These are phyloP conservation scores for Gorgonomyces haynaldii DNA, from an alignment of 192 early-diverging fungal genomes.

Conservation along the genomic window DNA sequence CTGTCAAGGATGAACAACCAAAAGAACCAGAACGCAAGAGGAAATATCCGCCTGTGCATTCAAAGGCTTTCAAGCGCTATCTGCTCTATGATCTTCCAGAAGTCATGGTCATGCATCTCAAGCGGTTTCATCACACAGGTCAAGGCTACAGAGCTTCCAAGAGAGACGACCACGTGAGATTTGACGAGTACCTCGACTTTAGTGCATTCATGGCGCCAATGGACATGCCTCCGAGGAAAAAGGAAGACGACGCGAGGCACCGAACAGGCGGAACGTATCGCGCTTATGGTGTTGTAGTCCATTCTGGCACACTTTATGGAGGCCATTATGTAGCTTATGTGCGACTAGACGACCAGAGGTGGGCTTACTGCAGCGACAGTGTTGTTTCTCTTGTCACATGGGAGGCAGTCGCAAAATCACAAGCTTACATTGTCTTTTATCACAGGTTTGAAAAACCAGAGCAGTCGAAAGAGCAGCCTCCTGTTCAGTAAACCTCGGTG, in stretches of 20 bases:
- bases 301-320: constrained; percentile 26
- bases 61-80: constrained; percentile 30
- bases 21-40: too few species aligned
- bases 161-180: constrained; percentile 22
- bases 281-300: constrained; percentile 33
- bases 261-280: constrained; percentile 12
- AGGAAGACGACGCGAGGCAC: constrained; percentile 1
- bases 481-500: too few species aligned
- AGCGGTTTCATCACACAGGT: constrained; percentile 28
- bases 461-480: too few species aligned
- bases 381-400: constrained; percentile 11
- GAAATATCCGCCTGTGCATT: constrained; percentile 7
- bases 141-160: constrained; percentile 19
- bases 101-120: constrained; percentile 30
- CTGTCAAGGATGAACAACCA: too few species aligned
- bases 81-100: constrained; percentile 27
- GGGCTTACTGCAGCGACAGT: constrained; percentile 27
- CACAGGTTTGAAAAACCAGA: constrained; percentile 14
- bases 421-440: constrained; percentile 39
- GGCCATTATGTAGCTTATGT: constrained; percentile 37
- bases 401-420: constrained; percentile 23
- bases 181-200: constrained; percentile 27
- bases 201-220: constrained; percentile 18
- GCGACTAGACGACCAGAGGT: constrained; percentile 13
- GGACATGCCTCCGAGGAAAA: constrained; percentile 10